A percentile compares a stretch with the other conserved stretches of the same genome.
Conservation (phyloP, 2,329 filamentous ascomycete species). For the Hymenotorrendiella dingleyae region DNA sequence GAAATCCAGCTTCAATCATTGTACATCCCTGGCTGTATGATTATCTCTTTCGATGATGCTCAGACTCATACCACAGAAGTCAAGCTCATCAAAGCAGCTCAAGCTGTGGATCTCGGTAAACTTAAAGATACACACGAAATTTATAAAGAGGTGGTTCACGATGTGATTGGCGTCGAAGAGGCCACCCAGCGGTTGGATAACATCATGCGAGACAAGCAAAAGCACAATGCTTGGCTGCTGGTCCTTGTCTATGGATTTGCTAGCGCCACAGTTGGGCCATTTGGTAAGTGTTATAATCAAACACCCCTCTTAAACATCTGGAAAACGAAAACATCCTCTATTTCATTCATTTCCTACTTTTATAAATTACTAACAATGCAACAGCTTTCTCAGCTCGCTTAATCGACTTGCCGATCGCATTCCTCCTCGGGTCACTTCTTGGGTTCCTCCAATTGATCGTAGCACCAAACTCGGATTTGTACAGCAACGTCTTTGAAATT, state of each 20-base stretch:
- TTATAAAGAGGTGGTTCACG: conserved; percentile 78
- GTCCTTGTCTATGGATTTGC: conserved; percentile 68
- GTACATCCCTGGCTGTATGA: conserved; percentile 89
- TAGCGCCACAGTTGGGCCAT: conserved; percentile 65
- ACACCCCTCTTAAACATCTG: no score
- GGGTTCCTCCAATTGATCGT: conserved; percentile 66
- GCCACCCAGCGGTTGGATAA: conserved; percentile 57
- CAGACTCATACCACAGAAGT: conserved; percentile 73
- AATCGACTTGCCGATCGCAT: conserved; percentile 68
- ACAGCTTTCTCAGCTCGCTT: conserved; percentile 61
- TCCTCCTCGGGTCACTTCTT: conserved; percentile 63
- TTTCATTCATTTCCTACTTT: no score
- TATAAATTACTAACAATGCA: conserved; percentile 8
- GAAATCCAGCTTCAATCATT: conserved; percentile 86
- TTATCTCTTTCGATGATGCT: conserved; percentile 80
- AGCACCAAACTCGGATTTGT: conserved; percentile 62
- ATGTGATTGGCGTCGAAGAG: conserved; percentile 66
- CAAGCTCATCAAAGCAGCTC: conserved; percentile 62
- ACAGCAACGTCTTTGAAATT: conserved; percentile 61
- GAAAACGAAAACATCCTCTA: no score
- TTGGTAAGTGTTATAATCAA: conserved; percentile 32
- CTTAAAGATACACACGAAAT: conserved; percentile 69
- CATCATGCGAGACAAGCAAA: conserved; percentile 40
- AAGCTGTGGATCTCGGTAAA: conserved; percentile 69
- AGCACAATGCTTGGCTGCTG: conserved; percentile 44